Conservation (phyloP, 1,284 basidiomycete genomes). For the Cryptococcus wingfieldii region DNA sequence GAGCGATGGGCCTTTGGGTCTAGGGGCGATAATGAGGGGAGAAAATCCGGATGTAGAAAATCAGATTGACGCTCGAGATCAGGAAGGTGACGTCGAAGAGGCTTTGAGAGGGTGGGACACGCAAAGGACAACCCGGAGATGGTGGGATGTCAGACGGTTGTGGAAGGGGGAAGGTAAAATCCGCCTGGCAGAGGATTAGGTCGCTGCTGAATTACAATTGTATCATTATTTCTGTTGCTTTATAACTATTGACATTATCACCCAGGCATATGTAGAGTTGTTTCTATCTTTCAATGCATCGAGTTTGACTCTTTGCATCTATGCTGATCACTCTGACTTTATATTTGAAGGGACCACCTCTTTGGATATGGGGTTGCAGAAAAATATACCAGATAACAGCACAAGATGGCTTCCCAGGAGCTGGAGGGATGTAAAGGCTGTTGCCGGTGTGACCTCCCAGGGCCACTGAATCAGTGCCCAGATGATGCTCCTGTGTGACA, state of each 20-base stretch:
- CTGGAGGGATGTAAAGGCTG: conserved; percentile 62
- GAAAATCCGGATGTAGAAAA: conserved; percentile 5
- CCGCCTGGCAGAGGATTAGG: not conserved
- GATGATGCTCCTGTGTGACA: conserved; percentile 56
- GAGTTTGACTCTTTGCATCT: not conserved
- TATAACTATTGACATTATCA: not conserved
- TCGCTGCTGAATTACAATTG: not conserved
- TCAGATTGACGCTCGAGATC: not conserved
- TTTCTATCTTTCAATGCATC: not conserved
- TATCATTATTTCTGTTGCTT: not conserved
- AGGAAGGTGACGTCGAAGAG: conserved; percentile 1
- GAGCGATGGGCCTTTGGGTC: conserved; percentile 23
- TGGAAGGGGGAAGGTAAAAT: not conserved
- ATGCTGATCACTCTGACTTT: too few species aligned
- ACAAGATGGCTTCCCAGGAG: conserved; percentile 59
- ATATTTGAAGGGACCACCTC: too few species aligned
- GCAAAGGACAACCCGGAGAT: not conserved
- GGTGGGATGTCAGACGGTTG: conserved; percentile 4
- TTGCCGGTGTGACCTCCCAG: conserved; percentile 85
- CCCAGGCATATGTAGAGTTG: not conserved
- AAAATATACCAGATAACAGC: conserved; percentile 64
- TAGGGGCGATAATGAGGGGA: conserved; percentile 25
- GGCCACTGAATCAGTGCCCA: conserved; percentile 70
- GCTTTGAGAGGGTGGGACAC: conserved; percentile 9
- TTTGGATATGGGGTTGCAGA: conserved; percentile 10